Base-by-base conservation (phyloP, 257 asterid species). In the Pogostemon cablin region DNA sequence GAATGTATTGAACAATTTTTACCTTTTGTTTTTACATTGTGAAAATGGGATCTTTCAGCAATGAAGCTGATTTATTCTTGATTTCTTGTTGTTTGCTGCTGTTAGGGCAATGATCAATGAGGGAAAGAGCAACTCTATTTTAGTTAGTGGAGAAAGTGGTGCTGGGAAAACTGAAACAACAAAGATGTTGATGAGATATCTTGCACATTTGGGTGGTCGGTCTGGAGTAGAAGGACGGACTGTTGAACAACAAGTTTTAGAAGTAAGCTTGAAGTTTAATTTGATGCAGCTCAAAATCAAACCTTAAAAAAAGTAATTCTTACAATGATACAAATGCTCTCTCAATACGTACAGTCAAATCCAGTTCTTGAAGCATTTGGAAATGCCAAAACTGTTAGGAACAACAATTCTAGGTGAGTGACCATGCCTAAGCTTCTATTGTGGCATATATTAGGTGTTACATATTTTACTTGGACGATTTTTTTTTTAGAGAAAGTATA, bases 71-170 rank as follows among this genome's bases (percentile, higher is more conserved):
- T 3, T 7, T 57, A 25, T 57, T 55, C 68, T 43, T 72, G 65
- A 56, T 74, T 37, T 54, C 62, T 38, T 74, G 54, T 52, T 77
- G 59, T 72, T 64, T 77, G 67, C 62, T 79, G 53, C 76, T 66
- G 53, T 75, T 78, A 95, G 99, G 87, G 98, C 93, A 84, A 91
- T 95, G 99, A 77, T 86, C 75, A 91, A 91, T 17, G 98, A 95
- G 62, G 95, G 96, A 55, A 95, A 85, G 82, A 89, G 99, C 89
- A 95, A 95, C 83, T 86, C 99, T 72, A 95, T 95, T 78, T 89
- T 95, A 86, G 99, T 95, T 77, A 95, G 99, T 81, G 98, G 99
- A 64, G 99, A 95, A 84, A 95, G 99, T 88, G 99, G 99, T 83
- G 98, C 99, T 75, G 99, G 99, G 78, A 95, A 95, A 78, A 95